Evolutionary conservation across 2,329 filamentous ascomycete genomes (phyloP), one percentile per base, ranked within the genome.

Genomic region (Penicillium sp.): DNA sequence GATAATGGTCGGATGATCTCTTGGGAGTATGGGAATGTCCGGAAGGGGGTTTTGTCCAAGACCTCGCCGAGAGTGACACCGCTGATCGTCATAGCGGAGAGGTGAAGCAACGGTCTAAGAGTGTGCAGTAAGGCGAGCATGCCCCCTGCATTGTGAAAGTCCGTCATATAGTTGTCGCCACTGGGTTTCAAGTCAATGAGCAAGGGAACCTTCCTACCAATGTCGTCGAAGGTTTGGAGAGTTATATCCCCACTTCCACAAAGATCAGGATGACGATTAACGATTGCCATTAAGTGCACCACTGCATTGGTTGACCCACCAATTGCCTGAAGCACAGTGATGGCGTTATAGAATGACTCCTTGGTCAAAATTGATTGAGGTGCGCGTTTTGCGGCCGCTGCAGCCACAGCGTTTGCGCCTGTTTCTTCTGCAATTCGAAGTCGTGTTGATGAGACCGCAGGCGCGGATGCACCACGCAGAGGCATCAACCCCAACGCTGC

Each of bases 221-320:
- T 75, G 5, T 79, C 75, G 43, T 81, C 78, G 49, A 81, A 71
- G 0, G 74, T 78, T 22, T 76, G 62, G n/a, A 82, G 59, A 0
- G 74, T 77, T 32, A 81, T 77, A 4, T 66, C 65, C 9, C 38
- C 38, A 21, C 38, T 40, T 4, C 77, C 77, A 34, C 75, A 70
- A 3, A 82, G 56, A 1, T 69, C 61, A 0, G 81, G 80, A 55
- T 83, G 80, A 7, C 81, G 71, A 49, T 82, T 82, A 9, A 79
- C 79, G 18, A 83, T 76, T 16, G 81, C 81, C 49, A 79, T 75
- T 11, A 83, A 59, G 63, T 83, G 81, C 11, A 84, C 81, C 0
- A 81, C 77, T 0, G 80, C 80, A 59, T 83, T 83, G 4, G 81
- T 82, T 39, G 77, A 81, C 6, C 81, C 81, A 16, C 81, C 81